These are phyloP conservation scores for Antitrichia curtipendula DNA, from an alignment of 225 moss, liverwort and hornwort species.

Conservation along the genomic window DNA sequence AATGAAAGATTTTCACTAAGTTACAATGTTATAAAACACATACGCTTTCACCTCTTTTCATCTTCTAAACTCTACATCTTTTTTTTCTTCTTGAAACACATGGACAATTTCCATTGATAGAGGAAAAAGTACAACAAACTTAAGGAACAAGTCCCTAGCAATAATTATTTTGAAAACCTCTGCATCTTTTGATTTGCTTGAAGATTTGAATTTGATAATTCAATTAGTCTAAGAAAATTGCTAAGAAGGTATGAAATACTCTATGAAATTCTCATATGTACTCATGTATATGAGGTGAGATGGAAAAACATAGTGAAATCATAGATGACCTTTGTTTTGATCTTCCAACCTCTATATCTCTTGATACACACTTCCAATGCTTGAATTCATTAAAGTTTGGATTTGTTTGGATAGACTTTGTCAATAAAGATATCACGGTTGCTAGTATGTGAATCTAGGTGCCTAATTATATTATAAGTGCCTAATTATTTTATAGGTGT, in stretches of 20 bases:
- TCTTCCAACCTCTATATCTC: neutral
- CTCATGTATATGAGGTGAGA: neutral
- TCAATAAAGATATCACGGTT: too few relatives aligned
- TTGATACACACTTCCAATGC: neutral
- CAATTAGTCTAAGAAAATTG: neutral
- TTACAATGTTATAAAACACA: neutral
- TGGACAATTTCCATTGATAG: too few relatives aligned
- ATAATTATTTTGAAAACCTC: too few relatives aligned
- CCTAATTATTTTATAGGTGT: too few relatives aligned
- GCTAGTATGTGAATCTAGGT: too few relatives aligned
- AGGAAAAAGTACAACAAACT: too few relatives aligned
- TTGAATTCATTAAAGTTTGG: neutral
- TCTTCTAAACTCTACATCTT: neutral
- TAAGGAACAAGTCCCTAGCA: too few relatives aligned
- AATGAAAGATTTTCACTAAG: neutral
- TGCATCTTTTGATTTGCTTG: neutral
- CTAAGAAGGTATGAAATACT: neutral
- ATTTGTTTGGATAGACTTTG: fast-evolving
- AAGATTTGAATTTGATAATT: neutral
- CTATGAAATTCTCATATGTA: neutral
- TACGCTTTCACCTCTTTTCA: neutral
- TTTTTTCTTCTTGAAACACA: too few relatives aligned
- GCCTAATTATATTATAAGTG: too few relatives aligned
- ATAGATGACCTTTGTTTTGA: neutral
- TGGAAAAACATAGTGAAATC: neutral